These are phyloP conservation scores for Tolypocladium album DNA, from an alignment of 2,329 filamentous ascomycete genomes.

Conservation along the genomic window DNA sequence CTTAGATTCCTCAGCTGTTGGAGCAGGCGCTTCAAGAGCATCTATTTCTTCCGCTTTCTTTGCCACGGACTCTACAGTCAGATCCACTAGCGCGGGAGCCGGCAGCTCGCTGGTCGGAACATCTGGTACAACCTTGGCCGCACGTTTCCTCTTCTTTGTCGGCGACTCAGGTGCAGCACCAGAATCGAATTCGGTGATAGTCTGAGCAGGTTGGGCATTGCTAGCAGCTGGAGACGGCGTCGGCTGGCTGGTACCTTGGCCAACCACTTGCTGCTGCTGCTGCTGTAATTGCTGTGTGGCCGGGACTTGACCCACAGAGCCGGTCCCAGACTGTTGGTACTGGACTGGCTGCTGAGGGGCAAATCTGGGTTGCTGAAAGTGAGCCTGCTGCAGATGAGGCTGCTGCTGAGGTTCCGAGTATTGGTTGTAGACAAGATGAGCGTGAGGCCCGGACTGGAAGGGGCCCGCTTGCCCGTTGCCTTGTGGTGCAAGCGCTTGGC, in stretches of 20 bases:
- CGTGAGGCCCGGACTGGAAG: constrained; percentile 7
- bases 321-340: constrained; percentile 9
- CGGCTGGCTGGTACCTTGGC: constrained; percentile 10
- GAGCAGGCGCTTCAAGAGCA: constrained; percentile 16
- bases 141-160: constrained; percentile 28
- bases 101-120: constrained; percentile 15
- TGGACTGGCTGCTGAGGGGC: constrained; percentile 10
- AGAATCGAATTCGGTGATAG: neutral
- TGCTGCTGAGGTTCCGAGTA: constrained; percentile 1
- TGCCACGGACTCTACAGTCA: constrained; percentile 13
- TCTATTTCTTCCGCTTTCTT: constrained; percentile 26
- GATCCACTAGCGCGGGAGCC: constrained; percentile 12
- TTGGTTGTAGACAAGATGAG: constrained; percentile 6
- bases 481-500: constrained; percentile 12
- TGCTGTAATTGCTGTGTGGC: constrained; percentile 8
- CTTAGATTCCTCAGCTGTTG: constrained; percentile 21
- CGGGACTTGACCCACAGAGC: neutral
- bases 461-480: constrained; percentile 13
- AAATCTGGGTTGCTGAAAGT: constrained; percentile 5
- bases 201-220: neutral
- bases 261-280: constrained; percentile 10
- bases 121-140: constrained; percentile 16
- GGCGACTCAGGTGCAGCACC: constrained; percentile 13
- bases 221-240: constrained; percentile 1
- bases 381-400: constrained; percentile 2